Evolutionary conservation across 1,139 yeast species (phyloP), one percentile per base, ranked within the genome.

Genomic region (Lodderomyces metapsilosis): DNA sequence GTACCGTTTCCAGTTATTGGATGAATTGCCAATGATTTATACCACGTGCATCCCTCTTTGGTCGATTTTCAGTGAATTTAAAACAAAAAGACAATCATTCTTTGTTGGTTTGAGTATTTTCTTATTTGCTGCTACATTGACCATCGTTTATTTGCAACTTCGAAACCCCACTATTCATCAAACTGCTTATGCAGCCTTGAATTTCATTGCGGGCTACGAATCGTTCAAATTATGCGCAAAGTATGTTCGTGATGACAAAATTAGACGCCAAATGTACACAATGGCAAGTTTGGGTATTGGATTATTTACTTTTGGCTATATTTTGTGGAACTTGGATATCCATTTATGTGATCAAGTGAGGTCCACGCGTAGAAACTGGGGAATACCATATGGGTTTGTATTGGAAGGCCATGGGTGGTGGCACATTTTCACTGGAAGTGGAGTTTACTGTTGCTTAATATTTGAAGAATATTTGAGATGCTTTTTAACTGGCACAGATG

Each of bases 381-480:
- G 96, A 2, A 76, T 89, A 69, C 98, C 98, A 1, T 78, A 85
- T 44, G 98, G 98, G 1, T 78, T 88, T 49, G 51, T 92, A 9
- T 71, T 92, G 31, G 98, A 92, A 59, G 86, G 96, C 25, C 98
- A 92, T 58, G 96, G 95, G 13, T 92, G 98, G 98, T 92, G 98
- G 98, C 98, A 92, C 59, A 68, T 88, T 24, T 74, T 88, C 48
- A 88, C 95, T 0, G 95, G 95, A 2, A 68, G 81, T 10, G 96
- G 95, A 2, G 71, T 74, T 10, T 75, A 74, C 52, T 71, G 58
- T 52, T 72, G 69, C 47, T 64, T 76, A 46, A 88, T 88, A 12
- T 88, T 87, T 60, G 80, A 75, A 55, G 88, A 86, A 60, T 85
- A 83, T 56, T 67, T 87, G 53, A 76, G 94, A 51, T 66, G 80